Conservation (phyloP, 768 basidiomycete genomes). For the Boletus subcaerulescens region DNA sequence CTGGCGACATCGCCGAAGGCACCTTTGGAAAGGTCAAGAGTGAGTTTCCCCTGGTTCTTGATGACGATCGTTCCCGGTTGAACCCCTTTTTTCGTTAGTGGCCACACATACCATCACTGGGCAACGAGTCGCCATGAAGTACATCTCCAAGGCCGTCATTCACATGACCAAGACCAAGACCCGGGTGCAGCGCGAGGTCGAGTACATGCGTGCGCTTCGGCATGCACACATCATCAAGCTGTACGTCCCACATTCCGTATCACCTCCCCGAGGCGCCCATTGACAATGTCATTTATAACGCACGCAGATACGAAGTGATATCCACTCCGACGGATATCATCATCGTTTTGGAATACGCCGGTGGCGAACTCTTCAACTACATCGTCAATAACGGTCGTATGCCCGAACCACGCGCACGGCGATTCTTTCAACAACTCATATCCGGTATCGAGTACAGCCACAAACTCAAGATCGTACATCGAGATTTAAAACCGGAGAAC, state of each 20-base stretch:
- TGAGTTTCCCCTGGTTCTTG: constrained; percentile 41
- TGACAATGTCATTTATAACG: constrained; percentile 1
- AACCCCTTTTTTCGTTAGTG: constrained; percentile 48
- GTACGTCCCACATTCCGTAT: constrained; percentile 39
- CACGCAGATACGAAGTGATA: constrained; percentile 71
- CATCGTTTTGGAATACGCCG: constrained; percentile 96
- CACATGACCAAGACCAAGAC: constrained; percentile 88
- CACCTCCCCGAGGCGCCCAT: background rate
- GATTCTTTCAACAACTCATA: constrained; percentile 98
- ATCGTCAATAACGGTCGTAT: constrained; percentile 94
- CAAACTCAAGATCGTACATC: constrained; percentile 93
- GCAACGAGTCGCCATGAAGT: constrained; percentile 97
- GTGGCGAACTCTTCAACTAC: constrained; percentile 97
- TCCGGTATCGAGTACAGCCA: constrained; percentile 93
- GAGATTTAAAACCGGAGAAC: constrained; percentile 98
- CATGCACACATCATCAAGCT: constrained; percentile 99
- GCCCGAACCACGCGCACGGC: constrained; percentile 80
- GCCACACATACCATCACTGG: constrained; percentile 93
- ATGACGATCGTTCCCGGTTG: constrained; percentile 20
- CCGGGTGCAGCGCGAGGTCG: constrained; percentile 91
- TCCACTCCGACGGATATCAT: constrained; percentile 95
- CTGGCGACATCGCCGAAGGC: constrained; percentile 88
- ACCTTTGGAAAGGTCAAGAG: constrained; percentile 99
- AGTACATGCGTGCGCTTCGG: constrained; percentile 90
- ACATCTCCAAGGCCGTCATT: constrained; percentile 92